Conservation (phyloP, 1,284 basidiomycete genomes). For the Austropuccinia psidii region DNA sequence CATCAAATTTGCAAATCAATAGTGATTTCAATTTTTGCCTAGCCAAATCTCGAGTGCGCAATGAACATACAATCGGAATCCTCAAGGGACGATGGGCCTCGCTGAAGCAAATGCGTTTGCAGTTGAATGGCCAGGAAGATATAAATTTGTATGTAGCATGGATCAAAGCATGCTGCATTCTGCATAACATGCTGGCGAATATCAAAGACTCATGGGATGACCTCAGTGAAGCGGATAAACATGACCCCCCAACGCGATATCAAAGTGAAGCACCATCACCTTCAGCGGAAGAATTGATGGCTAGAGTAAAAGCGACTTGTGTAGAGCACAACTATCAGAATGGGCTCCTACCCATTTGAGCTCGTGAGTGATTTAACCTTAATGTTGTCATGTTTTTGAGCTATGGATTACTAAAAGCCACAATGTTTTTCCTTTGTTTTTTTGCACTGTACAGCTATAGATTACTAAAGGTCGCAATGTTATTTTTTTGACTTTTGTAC, state of each 20-base stretch:
- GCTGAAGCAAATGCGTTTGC: not conserved
- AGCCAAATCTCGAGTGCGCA: not conserved
- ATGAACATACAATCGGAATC: not conserved
- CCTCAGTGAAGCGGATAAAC: not conserved
- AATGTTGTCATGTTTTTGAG: too few species aligned
- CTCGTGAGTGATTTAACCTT: too few species aligned
- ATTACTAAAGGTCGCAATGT: too few species aligned
- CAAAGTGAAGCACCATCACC: not conserved
- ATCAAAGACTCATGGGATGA: constrained; percentile 1
- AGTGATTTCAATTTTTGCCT: constrained; percentile 9
- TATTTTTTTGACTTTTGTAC: too few species aligned
- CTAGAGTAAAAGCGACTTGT: not conserved
- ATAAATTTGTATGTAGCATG: constrained; percentile 1
- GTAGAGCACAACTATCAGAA: not conserved
- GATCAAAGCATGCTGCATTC: not conserved
- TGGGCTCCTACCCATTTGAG: not conserved
- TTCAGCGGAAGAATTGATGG: too few species aligned
- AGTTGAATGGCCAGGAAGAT: not conserved
- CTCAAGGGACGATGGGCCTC: constrained; percentile 8
- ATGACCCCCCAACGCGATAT: not conserved
- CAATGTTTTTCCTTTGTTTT: too few species aligned
- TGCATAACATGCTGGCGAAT: constrained; percentile 16
- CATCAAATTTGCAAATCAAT: not conserved
- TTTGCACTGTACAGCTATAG: too few species aligned
- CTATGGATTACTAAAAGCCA: too few species aligned